Percentiles rank a stretch among this genome's conserved stretches.
phyloP scores from a whole-genome alignment of 1,284 basidiomycete genomes.

The Trametes polyzona region DNA sequence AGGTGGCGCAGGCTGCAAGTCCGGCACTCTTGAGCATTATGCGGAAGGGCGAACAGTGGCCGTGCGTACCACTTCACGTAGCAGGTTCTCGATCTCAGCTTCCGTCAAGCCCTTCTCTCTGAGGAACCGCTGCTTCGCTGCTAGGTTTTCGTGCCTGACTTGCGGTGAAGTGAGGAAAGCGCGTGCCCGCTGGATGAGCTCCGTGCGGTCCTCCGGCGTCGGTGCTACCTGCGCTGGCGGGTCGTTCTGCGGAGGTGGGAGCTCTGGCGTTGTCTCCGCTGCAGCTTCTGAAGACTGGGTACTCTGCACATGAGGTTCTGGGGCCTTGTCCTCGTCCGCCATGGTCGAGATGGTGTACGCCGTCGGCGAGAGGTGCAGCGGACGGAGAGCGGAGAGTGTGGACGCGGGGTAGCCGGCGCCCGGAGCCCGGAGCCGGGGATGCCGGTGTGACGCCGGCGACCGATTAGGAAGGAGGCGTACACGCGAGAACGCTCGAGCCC shows the following conservation, averaged over 20 bases:
- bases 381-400: not conserved
- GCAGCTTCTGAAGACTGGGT: not conserved
- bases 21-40: slow-evolving; percentile 1
- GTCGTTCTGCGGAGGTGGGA: slow-evolving; percentile 7
- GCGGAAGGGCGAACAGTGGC: slow-evolving; percentile 17
- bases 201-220: slow-evolving; percentile 28
- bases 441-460: not conserved
- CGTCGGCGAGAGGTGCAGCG: not conserved
- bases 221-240: not conserved
- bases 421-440: not conserved
- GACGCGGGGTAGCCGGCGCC: slow-evolving; percentile 4
- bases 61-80: slow-evolving; percentile 56
- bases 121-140: slow-evolving; percentile 67
- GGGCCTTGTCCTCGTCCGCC: slow-evolving; percentile 15
- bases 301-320: not conserved
- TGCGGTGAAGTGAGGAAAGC: slow-evolving; percentile 69
- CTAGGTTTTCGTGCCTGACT: slow-evolving; percentile 57
- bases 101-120: slow-evolving; percentile 70
- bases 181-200: slow-evolving; percentile 63
- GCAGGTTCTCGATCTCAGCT: slow-evolving; percentile 61
- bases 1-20: slow-evolving; percentile 47
- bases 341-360: slow-evolving; percentile 4
- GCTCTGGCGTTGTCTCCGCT: slow-evolving; percentile 5
- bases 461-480: no score
- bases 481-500: no score